A percentile compares a stretch with the other conserved stretches of the same genome.
Evolutionary conservation across 345 rosid genomes (phyloP).

Genomic region (Populus pruinosa): DNA sequence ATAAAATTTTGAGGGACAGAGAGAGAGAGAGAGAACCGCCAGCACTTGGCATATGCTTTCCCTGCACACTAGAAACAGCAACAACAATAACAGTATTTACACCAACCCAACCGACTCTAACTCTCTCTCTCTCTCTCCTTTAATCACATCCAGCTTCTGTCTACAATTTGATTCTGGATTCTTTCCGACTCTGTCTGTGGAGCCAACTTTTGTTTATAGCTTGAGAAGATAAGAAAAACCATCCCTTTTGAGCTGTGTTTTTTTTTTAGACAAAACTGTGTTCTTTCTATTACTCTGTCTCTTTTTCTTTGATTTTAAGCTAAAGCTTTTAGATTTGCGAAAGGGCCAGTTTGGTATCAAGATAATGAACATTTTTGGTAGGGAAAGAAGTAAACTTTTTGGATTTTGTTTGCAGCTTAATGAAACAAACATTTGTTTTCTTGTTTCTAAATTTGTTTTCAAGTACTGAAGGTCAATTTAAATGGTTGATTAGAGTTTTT

Average conservation of each 20-base stretch:
- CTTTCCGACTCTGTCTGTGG: background rate
- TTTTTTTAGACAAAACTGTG: background rate
- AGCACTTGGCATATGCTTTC: slow-evolving; percentile 22
- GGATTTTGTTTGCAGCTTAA: background rate
- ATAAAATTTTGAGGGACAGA: slow-evolving; percentile 1
- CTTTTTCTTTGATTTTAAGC: slow-evolving; percentile 23
- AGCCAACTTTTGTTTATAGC: background rate
- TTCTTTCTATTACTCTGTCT: background rate
- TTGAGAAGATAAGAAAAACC: background rate
- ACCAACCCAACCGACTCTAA: slow-evolving; percentile 22
- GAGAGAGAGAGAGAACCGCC: slow-evolving; percentile 13
- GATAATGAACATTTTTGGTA: background rate
- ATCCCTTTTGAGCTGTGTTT: slow-evolving; percentile 4
- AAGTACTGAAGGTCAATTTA: background rate
- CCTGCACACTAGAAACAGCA: slow-evolving; percentile 17
- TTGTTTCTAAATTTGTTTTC: background rate
- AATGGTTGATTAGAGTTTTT: slow-evolving; percentile 6
- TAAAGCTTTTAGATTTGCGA: slow-evolving; percentile 16
- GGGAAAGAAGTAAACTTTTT: background rate
- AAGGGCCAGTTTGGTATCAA: background rate
- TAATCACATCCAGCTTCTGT: background rate
- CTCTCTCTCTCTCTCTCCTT: background rate
- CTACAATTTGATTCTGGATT: background rate
- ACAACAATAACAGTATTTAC: slow-evolving; percentile 9
- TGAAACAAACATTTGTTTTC: background rate